phyloP scores from a whole-genome alignment of 176 grass and related monocot species.

The Melocanna baccifera region DNA sequence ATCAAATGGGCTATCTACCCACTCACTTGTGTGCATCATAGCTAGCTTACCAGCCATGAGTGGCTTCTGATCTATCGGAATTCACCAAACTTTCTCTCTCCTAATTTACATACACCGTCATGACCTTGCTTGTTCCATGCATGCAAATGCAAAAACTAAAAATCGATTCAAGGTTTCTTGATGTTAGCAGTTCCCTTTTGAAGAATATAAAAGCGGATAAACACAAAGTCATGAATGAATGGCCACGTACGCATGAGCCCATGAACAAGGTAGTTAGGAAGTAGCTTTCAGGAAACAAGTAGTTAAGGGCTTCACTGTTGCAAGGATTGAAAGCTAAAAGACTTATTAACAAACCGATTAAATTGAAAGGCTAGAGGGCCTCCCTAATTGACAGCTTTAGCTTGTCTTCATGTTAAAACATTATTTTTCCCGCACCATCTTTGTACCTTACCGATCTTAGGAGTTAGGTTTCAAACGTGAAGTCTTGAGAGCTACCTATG shows the following conservation, averaged over 20 bases:
- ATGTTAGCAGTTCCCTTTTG: neutral
- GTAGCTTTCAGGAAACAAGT: slow-evolving; percentile 47
- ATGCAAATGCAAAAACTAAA: neutral
- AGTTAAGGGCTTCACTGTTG: slow-evolving; percentile 45
- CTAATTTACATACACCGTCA: neutral
- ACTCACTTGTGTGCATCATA: slow-evolving; percentile 24
- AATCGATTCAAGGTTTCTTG: neutral
- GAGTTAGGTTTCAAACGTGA: slow-evolving; percentile 32
- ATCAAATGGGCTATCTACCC: slow-evolving; percentile 41
- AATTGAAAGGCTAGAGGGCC: slow-evolving; percentile 7
- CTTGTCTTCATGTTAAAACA: slow-evolving; percentile 21
- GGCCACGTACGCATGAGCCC: slow-evolving; percentile 13
- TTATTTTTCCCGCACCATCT: slow-evolving; percentile 33
- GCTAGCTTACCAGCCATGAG: slow-evolving; percentile 17
- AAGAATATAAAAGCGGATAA: slow-evolving; percentile 23
- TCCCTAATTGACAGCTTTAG: slow-evolving; percentile 26
- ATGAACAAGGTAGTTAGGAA: slow-evolving; percentile 36
- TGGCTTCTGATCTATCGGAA: neutral
- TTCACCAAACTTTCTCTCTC: neutral
- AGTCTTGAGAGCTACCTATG: slow-evolving; percentile 29
- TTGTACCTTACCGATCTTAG: slow-evolving; percentile 17
- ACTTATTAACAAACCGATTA: slow-evolving; percentile 30
- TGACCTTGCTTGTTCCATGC: neutral
- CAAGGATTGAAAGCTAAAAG: slow-evolving; percentile 30
- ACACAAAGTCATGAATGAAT: slow-evolving; percentile 6